Conservation (phyloP, 768 basidiomycete genomes). For the Calocybe gangraenosa region DNA sequence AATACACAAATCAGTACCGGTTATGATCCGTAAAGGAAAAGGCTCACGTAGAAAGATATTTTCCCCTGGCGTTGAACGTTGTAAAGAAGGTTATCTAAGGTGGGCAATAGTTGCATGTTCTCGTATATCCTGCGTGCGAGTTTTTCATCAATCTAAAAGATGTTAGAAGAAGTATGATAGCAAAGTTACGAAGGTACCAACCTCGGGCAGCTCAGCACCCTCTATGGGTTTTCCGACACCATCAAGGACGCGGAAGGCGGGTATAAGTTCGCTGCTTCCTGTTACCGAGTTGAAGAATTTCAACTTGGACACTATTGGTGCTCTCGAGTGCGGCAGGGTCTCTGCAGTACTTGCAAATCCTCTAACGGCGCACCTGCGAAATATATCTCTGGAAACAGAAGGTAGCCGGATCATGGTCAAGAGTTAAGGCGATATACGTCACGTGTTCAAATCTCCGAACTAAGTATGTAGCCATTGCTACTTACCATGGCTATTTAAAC, state of each 20-base stretch:
- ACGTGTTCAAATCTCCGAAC: no score
- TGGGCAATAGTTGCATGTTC: constrained; percentile 75
- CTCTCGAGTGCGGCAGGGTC: constrained; percentile 39
- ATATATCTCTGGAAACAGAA: constrained; percentile 18
- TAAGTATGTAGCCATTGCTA: no score
- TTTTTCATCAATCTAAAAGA: constrained; percentile 56
- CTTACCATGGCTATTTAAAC: no score
- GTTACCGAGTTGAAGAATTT: constrained; percentile 80
- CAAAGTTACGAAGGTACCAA: constrained; percentile 23
- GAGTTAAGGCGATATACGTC: constrained; percentile 14
- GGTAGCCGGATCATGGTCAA: constrained; percentile 24
- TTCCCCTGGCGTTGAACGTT: constrained; percentile 94
- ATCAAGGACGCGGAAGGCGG: constrained; percentile 85
- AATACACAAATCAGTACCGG: constrained; percentile 5
- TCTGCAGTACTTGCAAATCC: constrained; percentile 18
- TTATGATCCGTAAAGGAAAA: background rate
- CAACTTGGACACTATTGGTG: constrained; percentile 65
- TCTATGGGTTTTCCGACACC: constrained; percentile 70
- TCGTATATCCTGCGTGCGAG: constrained; percentile 73
- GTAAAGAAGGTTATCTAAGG: constrained; percentile 83
- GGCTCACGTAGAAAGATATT: constrained; percentile 81
- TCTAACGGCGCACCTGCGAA: constrained; percentile 15
- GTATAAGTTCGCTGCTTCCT: constrained; percentile 58
- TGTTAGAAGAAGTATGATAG: background rate
- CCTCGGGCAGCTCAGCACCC: constrained; percentile 74